Base-by-base conservation (phyloP, 345 rosid genomes). In the Camelina laxa region DNA sequence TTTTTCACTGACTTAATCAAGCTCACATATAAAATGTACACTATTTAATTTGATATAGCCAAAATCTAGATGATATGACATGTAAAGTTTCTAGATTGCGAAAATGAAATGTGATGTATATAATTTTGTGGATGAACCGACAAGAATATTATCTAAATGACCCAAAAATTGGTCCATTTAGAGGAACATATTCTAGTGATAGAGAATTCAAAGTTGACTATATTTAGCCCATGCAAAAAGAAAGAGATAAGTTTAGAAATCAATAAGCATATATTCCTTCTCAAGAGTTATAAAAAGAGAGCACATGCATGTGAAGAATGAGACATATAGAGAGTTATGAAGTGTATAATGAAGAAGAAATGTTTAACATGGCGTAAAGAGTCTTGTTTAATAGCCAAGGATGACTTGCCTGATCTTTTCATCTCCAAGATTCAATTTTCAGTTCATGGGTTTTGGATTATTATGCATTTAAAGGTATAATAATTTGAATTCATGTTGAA, bases 351-450 rank as follows among this genome's bases (percentile, higher is more conserved):
- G 63, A 60, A 11, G 48, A 59, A 68, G 63, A 60, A 63, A 67
- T 41, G 74, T 60, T 55, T 68, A 68, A 53, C 74, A 31, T 75
- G 74, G 68, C 39, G 69, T 51, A 59, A 42, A 60, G 55, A 75
- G 63, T 68, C 74, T 44, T 60, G 74, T 75, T 68, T 75, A 75
- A 60, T 75, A 75, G 79, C 79, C 79, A 68, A 75, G 79, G 74
- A 75, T 75, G 79, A 67, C 79, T 75, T 75, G 79, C 79, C 69
- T 75, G 74, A 67, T 60, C 79, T 39, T 68, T 68, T 75, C 73
- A 51, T 31, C 45, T 75, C 51, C 67, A 75, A 5, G 67, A 58
- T 66, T 75, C 78, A 57, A 36, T 17, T 33, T 21, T 1, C 22
- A 33, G 58, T 44, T 64, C 17, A 61, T 22, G 33, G 21, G 21